These are phyloP conservation scores for Diplocarpon mali DNA, from an alignment of 2,329 filamentous ascomycete species.

Conservation along the genomic window DNA sequence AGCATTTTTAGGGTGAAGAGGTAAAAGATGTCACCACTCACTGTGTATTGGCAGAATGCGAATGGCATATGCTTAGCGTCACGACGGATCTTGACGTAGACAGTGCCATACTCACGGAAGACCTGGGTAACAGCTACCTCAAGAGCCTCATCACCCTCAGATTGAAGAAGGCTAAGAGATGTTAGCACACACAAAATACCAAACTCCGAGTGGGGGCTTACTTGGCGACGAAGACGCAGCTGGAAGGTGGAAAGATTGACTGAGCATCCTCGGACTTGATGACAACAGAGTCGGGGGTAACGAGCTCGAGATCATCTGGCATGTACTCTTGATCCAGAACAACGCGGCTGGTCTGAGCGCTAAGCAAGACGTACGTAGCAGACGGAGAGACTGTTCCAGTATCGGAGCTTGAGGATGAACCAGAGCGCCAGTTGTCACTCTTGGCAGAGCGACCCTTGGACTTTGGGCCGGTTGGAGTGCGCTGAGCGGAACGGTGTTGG, in stretches of 20 bases:
- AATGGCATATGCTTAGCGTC: conserved; percentile 50
- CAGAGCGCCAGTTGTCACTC: conserved; percentile 23
- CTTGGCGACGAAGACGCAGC: conserved; percentile 58
- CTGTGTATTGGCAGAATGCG: conserved; percentile 53
- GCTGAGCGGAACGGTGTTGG: conserved; percentile 10
- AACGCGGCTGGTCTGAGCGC: conserved; percentile 10
- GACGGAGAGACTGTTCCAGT: conserved; percentile 11
- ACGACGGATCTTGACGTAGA: conserved; percentile 53
- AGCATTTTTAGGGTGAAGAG: background rate
- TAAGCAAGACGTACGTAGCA: conserved; percentile 5
- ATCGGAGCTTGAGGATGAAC: conserved; percentile 16
- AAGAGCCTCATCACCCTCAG: conserved; percentile 38
- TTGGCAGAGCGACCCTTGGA: conserved; percentile 12
- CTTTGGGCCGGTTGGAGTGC: conserved; percentile 18
- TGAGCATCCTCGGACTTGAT: conserved; percentile 23
- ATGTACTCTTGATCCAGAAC: conserved; percentile 11
- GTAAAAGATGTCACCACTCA: conserved; percentile 27
- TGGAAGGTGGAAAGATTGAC: conserved; percentile 33
- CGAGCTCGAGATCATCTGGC: conserved; percentile 4
- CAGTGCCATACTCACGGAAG: conserved; percentile 44
- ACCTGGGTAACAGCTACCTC: conserved; percentile 39
- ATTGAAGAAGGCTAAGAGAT: conserved; percentile 37
- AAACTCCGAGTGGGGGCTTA: conserved; percentile 33
- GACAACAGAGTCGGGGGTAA: conserved; percentile 3
- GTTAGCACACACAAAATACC: background rate